These are phyloP conservation scores for Parachlorella kessleri DNA, from an alignment of 139 green algal species.

Conservation along the genomic window DNA sequence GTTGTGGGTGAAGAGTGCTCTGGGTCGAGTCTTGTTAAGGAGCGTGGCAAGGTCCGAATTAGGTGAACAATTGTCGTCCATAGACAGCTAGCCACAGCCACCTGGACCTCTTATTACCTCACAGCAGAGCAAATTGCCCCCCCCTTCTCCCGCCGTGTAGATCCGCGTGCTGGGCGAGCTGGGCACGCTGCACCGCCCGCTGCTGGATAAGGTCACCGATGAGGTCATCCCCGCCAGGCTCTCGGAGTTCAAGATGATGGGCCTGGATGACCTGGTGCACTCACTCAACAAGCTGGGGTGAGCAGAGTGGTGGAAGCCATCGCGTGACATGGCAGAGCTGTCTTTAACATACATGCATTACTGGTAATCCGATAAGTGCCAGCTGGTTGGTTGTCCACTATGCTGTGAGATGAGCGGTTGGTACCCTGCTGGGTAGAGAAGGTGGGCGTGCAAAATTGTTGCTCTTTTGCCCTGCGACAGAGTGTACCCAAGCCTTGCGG, in stretches of 20 bases:
- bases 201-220: constrained; percentile 33
- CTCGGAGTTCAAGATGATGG: constrained; percentile 21
- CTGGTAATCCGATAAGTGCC: neutral
- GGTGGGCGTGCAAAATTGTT: neutral
- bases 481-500: too few species aligned
- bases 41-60: neutral
- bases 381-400: neutral
- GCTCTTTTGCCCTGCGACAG: neutral
- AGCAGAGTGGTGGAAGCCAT: too few species aligned
- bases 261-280: constrained; percentile 33
- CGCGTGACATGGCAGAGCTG: too few species aligned
- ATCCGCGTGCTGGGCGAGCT: constrained; percentile 28
- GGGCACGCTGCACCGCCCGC: constrained; percentile 13
- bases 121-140: neutral
- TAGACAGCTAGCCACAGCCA: neutral
- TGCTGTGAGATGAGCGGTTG: too few species aligned
- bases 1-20: too few species aligned
- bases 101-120: neutral
- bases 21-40: neutral
- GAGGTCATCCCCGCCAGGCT: constrained; percentile 19
- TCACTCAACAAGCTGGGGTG: constrained; percentile 40
- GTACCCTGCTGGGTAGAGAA: too few species aligned
- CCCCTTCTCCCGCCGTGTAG: neutral
- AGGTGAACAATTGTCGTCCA: neutral
- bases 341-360: too few species aligned